These are phyloP conservation scores for Mycena haematopus DNA, from an alignment of 768 basidiomycete species.

Conservation along the genomic window DNA sequence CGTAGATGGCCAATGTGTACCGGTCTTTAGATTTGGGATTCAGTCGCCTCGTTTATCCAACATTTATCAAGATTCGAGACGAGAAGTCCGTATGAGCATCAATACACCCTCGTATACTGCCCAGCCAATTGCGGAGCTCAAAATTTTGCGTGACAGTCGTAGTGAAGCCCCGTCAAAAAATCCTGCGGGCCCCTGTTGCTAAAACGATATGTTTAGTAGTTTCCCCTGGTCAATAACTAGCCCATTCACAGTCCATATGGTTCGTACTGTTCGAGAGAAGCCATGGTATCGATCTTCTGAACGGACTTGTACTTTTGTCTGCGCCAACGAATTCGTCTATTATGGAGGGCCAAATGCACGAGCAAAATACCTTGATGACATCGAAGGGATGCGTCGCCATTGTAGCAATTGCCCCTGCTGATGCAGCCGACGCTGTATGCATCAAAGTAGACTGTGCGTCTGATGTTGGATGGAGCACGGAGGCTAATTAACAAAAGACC, in stretches of 20 bases:
- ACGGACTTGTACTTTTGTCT: conserved; percentile 96
- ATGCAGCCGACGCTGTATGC: conserved; percentile 73
- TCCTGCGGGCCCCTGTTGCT: conserved; percentile 83
- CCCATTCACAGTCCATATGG: conserved; percentile 67
- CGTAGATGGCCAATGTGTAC: conserved; percentile 12
- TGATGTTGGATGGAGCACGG: conserved; percentile 50
- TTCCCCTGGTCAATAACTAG: neutral
- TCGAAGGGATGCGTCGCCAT: conserved; percentile 92
- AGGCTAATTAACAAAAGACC: conserved; percentile 39
- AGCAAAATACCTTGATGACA: conserved; percentile 78
- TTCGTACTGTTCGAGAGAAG: conserved; percentile 63
- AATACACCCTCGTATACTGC: conserved; percentile 85
- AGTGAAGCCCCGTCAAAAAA: conserved; percentile 89
- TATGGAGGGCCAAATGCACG: neutral
- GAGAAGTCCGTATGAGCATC: conserved; percentile 55
- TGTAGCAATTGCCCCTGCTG: conserved; percentile 86
- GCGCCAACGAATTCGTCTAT: conserved; percentile 5
- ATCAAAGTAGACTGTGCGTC: conserved; percentile 54
- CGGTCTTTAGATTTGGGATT: neutral
- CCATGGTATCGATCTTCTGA: conserved; percentile 77
- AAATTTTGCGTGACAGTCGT: conserved; percentile 83
- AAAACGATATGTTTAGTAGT: conserved; percentile 12
- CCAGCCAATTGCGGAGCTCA: conserved; percentile 93
- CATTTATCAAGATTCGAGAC: conserved; percentile 12
- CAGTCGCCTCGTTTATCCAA: neutral